Base-by-base conservation (phyloP, 441 rosid genomes). In the Arabidopsis lyrata region DNA sequence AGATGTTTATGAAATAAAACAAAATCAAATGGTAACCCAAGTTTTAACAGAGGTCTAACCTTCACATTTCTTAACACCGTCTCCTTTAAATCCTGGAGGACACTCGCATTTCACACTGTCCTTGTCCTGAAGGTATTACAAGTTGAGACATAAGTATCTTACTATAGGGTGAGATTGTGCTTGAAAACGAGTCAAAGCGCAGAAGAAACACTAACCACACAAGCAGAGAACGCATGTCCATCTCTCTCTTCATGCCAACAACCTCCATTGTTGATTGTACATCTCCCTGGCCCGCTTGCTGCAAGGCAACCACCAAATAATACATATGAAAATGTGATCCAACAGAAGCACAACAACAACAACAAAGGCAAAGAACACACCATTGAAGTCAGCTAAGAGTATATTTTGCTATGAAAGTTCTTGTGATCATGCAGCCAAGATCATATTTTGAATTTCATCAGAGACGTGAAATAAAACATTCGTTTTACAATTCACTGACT, bases 271-370 rank as follows among this genome's bases (percentile, higher is more conserved):
- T 92, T 92, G 61, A 95, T 84, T 75, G 87, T 92, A 84, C 99
- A 95, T 78, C 86, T 88, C 53, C 99, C 97, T 75, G 99, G 83
- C 54, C 99, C 99, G 63, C 96, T 88, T 24, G 87, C 99, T 95
- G 85, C 64, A 78, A 63, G 41, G 47, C 53, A 60, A 54, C 64
- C 10, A 72, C 22, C 47, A 41, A 38, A 35, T 44, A 5, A 13
- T 29, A 29, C 31, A 16, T 53, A 57, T 13, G 53, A 63, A 56
- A 44, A 15, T 22, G 15, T 61, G 41, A 20, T 41, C 50, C 18
- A 63, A 55, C 44, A 44, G 44, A 70, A 68, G 52, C 59, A 63
- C 49, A 29, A 29, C 31, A 29, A 29, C 31, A 29, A 64, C 13
- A 63, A 36, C n/a, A 3, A 16, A 13, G 32, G 15, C 18, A 35